Percentiles rank a stretch among this genome's conserved stretches.
phyloP scores from a whole-genome alignment of 78 protist species.

The Diacronema lutheri region DNA sequence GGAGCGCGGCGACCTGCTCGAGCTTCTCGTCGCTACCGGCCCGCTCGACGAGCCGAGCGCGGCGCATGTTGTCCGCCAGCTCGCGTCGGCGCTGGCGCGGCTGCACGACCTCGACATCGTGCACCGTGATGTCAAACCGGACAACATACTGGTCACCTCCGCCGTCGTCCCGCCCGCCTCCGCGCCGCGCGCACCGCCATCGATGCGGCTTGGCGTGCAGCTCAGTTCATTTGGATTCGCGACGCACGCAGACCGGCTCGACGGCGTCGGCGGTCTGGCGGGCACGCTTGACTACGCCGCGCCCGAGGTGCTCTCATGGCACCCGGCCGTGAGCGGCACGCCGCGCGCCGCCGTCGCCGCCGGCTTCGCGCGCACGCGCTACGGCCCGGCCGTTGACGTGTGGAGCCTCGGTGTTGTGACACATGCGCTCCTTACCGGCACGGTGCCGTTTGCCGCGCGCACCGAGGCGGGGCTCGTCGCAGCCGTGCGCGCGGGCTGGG shows the following conservation, averaged over 20 bases:
- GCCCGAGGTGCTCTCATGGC: constrained; percentile 37
- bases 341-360: too few relatives aligned
- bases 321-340: not conserved
- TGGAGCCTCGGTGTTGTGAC: too few relatives aligned
- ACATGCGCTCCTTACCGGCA: too few relatives aligned
- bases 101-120: not conserved
- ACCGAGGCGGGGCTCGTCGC: too few relatives aligned
- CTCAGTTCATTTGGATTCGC: constrained; percentile 49
- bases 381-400: too few relatives aligned
- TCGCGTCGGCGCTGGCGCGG: not conserved
- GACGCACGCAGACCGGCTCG: not conserved
- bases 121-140: not conserved
- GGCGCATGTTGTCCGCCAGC: not conserved
- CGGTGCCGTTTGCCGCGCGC: too few relatives aligned
- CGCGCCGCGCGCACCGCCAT: too few relatives aligned
- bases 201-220: constrained; percentile 39
- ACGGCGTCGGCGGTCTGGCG: constrained; percentile 22
- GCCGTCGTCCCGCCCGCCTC: too few relatives aligned
- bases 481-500: too few relatives aligned
- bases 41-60: not conserved
- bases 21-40: not conserved
- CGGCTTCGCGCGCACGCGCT: too few relatives aligned
- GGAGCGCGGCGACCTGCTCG: not conserved
- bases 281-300: constrained; percentile 59
- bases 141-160: not conserved